These are phyloP conservation scores for Tulasnella calospora DNA, from an alignment of 768 basidiomycete species.

Conservation along the genomic window DNA sequence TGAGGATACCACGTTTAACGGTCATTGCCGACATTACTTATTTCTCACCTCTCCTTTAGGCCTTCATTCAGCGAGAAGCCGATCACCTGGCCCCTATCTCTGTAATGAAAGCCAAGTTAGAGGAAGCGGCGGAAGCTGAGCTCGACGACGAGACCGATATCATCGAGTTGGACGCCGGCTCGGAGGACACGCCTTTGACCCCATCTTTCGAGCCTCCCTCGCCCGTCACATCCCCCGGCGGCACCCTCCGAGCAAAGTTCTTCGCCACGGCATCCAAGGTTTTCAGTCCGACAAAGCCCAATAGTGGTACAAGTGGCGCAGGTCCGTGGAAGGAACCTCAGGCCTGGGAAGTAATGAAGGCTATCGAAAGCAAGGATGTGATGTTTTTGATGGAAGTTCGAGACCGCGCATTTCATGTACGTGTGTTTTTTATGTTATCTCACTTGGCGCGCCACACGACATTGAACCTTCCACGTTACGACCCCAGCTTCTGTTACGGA, in stretches of 20 bases:
- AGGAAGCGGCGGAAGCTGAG: conserved; percentile 6
- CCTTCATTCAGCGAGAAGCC: conserved; percentile 70
- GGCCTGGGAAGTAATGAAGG: conserved; percentile 69
- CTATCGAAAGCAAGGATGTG: conserved; percentile 80
- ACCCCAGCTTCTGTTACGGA: conserved; percentile 67
- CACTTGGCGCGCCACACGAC: neutral
- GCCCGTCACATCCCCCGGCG: conserved; percentile 14
- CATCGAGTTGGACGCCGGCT: conserved; percentile 20
- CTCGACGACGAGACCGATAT: neutral
- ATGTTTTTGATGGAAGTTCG: conserved; percentile 63
- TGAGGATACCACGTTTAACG: conserved; percentile 9
- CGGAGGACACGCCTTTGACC: conserved; percentile 30
- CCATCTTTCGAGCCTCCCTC: neutral
- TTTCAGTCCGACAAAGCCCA: conserved; percentile 6
- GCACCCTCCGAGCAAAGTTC: conserved; percentile 2
- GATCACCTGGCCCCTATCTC: conserved; percentile 52
- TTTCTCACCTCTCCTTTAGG: conserved; percentile 7
- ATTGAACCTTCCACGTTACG: neutral
- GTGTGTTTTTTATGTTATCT: conserved; percentile 33
- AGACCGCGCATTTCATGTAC: conserved; percentile 71
- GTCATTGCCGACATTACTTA: conserved; percentile 6
- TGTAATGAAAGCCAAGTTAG: conserved; percentile 33
- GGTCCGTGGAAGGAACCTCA: conserved; percentile 37
- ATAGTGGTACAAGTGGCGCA: neutral
- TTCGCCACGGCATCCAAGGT: neutral